A percentile compares a stretch with the other conserved stretches of the same genome.
phyloP scores from a whole-genome alignment of 106 monocot genomes.

The Iris macrosiphon region DNA sequence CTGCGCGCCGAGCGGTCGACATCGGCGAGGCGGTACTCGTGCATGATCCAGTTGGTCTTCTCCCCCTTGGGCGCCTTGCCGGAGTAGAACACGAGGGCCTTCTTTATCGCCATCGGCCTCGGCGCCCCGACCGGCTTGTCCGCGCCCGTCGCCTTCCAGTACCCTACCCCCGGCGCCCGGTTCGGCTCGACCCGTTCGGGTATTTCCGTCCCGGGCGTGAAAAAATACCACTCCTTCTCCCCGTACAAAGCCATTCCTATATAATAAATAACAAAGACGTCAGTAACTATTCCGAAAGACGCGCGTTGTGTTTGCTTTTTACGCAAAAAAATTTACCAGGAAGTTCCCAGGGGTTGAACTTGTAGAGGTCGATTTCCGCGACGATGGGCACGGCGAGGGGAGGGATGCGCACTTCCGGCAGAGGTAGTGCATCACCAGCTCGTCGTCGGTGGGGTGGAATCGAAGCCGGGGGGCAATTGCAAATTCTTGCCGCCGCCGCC shows the following conservation, averaged over 20 bases:
- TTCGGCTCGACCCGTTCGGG: conserved; percentile 73
- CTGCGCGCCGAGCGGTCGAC: conserved; percentile 55
- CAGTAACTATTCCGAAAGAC: too few species aligned
- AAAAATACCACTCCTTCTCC: too few species aligned
- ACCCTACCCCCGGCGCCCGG: conserved; percentile 56
- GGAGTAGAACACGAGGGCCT: conserved; percentile 75
- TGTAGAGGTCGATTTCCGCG: conserved; percentile 70
- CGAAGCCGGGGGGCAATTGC: conserved; percentile 77
- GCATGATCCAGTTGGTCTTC: conserved; percentile 93
- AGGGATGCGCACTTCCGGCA: conserved; percentile 51
- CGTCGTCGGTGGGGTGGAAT: conserved; percentile 87
- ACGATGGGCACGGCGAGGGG: conserved; percentile 43
- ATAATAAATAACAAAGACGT: too few species aligned
- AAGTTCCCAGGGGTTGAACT: conserved; percentile 65
- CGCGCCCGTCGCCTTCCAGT: conserved; percentile 86
- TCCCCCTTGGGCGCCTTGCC: conserved; percentile 72
- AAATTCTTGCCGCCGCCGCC: conserved; percentile 8
- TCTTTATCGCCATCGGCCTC: conserved; percentile 62
- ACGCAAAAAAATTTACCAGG: conserved; percentile 26
- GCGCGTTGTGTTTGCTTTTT: too few species aligned
- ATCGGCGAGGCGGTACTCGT: conserved; percentile 76
- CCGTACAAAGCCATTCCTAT: conserved; percentile 50
- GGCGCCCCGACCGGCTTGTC: conserved; percentile 68
- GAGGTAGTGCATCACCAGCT: conserved; percentile 82
- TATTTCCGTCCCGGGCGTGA: conserved; percentile 74